phyloP scores from a whole-genome alignment of 768 basidiomycete genomes.

The Lactarius deliciosus region DNA sequence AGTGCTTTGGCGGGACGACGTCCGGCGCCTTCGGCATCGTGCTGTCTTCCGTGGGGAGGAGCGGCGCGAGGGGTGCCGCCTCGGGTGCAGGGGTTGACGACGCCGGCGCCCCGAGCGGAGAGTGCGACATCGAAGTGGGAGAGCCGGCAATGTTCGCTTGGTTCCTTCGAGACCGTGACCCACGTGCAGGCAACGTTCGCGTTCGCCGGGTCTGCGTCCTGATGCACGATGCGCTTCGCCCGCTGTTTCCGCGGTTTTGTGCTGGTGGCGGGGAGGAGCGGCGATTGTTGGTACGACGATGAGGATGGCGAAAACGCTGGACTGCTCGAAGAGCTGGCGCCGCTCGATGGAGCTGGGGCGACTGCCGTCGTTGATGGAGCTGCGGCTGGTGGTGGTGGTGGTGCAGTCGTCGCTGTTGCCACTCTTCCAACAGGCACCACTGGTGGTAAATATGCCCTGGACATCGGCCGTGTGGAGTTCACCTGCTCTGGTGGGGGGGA shows the following conservation, averaged over 20 bases:
- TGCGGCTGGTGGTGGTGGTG: not conserved
- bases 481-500: constrained; percentile 55
- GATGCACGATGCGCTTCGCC: constrained; percentile 71
- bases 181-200: constrained; percentile 37
- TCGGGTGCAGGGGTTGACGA: constrained; percentile 14
- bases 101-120: constrained; percentile 16
- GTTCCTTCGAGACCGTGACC: constrained; percentile 31
- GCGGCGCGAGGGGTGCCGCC: not conserved
- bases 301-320: constrained; percentile 24
- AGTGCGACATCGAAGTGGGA: not conserved
- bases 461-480: constrained; percentile 47
- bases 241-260: constrained; percentile 58
- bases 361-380: not conserved
- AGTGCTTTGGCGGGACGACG: not conserved
- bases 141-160: not conserved
- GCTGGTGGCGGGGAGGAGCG: constrained; percentile 42
- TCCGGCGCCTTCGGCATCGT: constrained; percentile 1
- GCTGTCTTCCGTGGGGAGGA: constrained; percentile 13
- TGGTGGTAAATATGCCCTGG: constrained; percentile 58
- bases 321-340: no score
- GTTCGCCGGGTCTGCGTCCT: constrained; percentile 51
- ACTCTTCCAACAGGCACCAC: constrained; percentile 42
- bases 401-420: not conserved
- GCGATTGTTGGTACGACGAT: constrained; percentile 36
- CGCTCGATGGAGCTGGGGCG: constrained; percentile 15